Base-by-base conservation (phyloP, 1,284 basidiomycete genomes). In the Naganishia cerealis region DNA sequence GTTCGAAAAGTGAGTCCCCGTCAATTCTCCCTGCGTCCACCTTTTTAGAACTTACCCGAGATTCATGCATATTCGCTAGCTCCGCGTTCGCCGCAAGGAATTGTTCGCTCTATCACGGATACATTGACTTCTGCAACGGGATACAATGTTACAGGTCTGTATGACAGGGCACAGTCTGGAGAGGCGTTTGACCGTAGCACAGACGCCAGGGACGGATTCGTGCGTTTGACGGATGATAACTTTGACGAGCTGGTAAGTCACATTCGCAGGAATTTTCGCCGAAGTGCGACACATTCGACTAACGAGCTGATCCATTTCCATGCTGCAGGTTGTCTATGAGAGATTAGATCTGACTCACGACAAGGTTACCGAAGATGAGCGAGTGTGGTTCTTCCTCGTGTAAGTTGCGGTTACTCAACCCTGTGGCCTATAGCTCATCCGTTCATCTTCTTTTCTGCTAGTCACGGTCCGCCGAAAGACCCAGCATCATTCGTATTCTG, bases 171-270 rank as follows among this genome's bases (percentile, higher is more conserved):
- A 5, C 43, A 59, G n/a, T 15, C 38, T 7, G 38, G 46, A 18
- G 57, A 68, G 46, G 39, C 36, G 24, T 71, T 61, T 50, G 59
- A 67, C 21, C 50, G 67, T 9, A 29, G 33, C 12, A 61, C 91
- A 76, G 73, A 92, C 84, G 68, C 89, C 82, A 16, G 85, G 85
- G 81, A 93, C 90, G 24, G 88, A 81, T 13, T 77, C 12, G 58
- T 73, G n/a, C 65, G 79, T 21, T 59, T 80, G 61, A 77, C 74
- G 1, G 77, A 78, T 66, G 67, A 68, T 21, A 79, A 78, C 53
- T 78, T 72, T 54, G 70, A 72, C 24, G 66, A 71, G 24, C 21
- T 68, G 57, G 71, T 78, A 9, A 59, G 67, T 39, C 10, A 12
- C 36, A 10, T 57, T 21, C 29, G 8, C 3, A 4, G 15, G 29